A percentile compares a stretch with the other conserved stretches of the same genome.
Conservation (phyloP, 495 filamentous ascomycete species). For the Pyronema domesticum region DNA sequence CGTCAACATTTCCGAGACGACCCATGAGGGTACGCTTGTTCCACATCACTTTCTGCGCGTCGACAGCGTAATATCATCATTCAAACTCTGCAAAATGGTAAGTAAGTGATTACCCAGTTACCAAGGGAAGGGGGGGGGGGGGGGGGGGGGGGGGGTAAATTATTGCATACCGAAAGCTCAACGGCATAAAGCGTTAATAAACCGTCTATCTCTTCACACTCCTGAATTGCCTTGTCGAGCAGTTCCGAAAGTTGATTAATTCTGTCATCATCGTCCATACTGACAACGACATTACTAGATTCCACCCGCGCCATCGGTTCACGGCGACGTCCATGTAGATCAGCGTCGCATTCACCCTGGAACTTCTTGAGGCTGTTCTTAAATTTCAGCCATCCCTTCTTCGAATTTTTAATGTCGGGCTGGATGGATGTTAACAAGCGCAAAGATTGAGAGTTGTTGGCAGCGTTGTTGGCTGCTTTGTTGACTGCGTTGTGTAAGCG, state of each 20-base stretch:
- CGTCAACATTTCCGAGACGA: slow-evolving; percentile 53
- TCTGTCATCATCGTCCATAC: slow-evolving; percentile 75
- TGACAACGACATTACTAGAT: slow-evolving; percentile 77
- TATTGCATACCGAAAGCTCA: slow-evolving; percentile 62
- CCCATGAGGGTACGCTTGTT: slow-evolving; percentile 46
- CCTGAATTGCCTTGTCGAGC: slow-evolving; percentile 71
- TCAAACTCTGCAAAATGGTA: slow-evolving; percentile 46
- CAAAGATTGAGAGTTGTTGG: too few species aligned
- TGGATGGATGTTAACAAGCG: too few species aligned
- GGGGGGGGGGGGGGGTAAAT: too few species aligned
- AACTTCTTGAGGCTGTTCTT: too few species aligned
- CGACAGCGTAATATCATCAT: slow-evolving; percentile 78
- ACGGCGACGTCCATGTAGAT: too few species aligned
- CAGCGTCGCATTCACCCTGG: too few species aligned
- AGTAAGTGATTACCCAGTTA: too few species aligned
- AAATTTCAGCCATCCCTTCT: too few species aligned
- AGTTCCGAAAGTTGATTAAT: slow-evolving; percentile 64
- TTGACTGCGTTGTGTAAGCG: too few species aligned
- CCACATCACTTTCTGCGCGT: slow-evolving; percentile 68
- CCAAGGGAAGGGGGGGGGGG: too few species aligned
- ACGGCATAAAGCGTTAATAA: slow-evolving; percentile 84
- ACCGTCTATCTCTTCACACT: slow-evolving; percentile 91
- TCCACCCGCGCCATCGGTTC: slow-evolving; percentile 54
- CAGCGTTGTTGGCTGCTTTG: too few species aligned
- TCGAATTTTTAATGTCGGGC: too few species aligned